A percentile compares a stretch with the other conserved stretches of the same genome.
These are phyloP conservation scores for Penicillium odoratum DNA, from an alignment of 495 filamentous ascomycete species.

Conservation along the genomic window DNA sequence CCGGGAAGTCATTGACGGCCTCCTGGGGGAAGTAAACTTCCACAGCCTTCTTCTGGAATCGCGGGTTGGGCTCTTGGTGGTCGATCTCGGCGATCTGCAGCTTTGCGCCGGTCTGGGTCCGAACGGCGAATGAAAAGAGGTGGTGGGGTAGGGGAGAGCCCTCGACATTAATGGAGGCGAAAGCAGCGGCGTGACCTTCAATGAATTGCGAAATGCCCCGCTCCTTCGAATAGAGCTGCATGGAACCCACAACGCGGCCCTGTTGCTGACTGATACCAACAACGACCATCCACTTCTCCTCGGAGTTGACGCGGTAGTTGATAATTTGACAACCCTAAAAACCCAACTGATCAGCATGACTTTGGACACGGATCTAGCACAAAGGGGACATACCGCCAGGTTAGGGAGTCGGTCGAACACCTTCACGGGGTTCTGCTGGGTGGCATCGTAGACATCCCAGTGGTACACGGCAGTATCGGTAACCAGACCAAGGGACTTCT, in stretches of 20 bases:
- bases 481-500: conserved; percentile 80
- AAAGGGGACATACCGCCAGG: conserved; percentile 62
- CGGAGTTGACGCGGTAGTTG: conserved; percentile 95
- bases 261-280: conserved; percentile 93
- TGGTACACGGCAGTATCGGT: conserved; percentile 90
- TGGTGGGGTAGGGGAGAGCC: conserved; percentile 88
- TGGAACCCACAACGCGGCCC: conserved; percentile 89
- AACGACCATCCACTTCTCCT: conserved; percentile 97
- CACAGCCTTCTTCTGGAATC: conserved; percentile 90
- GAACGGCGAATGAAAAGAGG: conserved; percentile 94
- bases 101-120: conserved; percentile 84
- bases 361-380: neutral
- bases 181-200: conserved; percentile 95
- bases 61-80: conserved; percentile 80
- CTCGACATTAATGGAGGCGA: conserved; percentile 85
- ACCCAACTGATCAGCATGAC: conserved; percentile 16
- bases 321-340: conserved; percentile 92
- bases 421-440: conserved; percentile 77
- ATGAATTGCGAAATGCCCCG: conserved; percentile 97
- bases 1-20: conserved; percentile 94
- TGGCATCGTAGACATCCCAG: conserved; percentile 89
- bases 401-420: conserved; percentile 91
- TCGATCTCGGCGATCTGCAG: conserved; percentile 98
- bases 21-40: conserved; percentile 97
- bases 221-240: conserved; percentile 96